These are phyloP conservation scores for Aspergillus quadrilineatus DNA, from an alignment of 2,329 filamentous ascomycete species.

Conservation along the genomic window DNA sequence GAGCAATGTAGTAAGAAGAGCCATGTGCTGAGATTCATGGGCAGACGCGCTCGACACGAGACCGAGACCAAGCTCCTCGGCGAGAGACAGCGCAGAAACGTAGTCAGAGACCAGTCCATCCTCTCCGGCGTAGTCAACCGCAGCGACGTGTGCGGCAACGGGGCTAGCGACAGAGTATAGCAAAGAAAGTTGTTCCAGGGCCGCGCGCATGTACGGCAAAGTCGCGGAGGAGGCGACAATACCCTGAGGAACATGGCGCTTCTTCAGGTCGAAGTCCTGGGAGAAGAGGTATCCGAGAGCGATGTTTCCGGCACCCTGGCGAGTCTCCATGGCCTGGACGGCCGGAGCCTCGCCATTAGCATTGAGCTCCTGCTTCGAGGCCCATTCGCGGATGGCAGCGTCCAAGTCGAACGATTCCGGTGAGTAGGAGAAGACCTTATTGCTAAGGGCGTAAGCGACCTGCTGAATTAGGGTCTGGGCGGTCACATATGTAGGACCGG, in stretches of 20 bases:
- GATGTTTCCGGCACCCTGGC: constrained; percentile 83
- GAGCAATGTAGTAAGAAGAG: constrained; percentile 79
- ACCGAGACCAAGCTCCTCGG: constrained; percentile 86
- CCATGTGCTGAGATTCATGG: constrained; percentile 94
- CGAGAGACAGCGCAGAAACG: constrained; percentile 71
- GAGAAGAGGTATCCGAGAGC: constrained; percentile 97
- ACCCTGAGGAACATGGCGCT: constrained; percentile 86
- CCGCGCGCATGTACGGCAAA: constrained; percentile 74
- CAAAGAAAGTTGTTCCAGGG: constrained; percentile 86
- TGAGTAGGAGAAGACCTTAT: constrained; percentile 97
- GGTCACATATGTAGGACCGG: constrained; percentile 87
- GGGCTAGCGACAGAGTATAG: constrained; percentile 91
- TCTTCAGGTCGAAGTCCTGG: constrained; percentile 88
- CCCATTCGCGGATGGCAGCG: constrained; percentile 76
- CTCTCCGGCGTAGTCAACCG: constrained; percentile 74
- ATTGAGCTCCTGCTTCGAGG: constrained; percentile 68
- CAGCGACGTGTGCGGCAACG: constrained; percentile 87
- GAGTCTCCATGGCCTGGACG: constrained; percentile 79
- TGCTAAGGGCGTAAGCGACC: constrained; percentile 88
- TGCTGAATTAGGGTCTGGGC: constrained; percentile 94
- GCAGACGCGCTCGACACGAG: constrained; percentile 81
- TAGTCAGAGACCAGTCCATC: constrained; percentile 85
- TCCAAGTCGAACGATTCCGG: constrained; percentile 92
- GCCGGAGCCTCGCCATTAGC: constrained; percentile 76
- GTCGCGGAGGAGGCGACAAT: constrained; percentile 84